A percentile compares a stretch with the other conserved stretches of the same genome.
phyloP scores from a whole-genome alignment of 208 protist genomes.

The Vickermania spadyakhi region DNA sequence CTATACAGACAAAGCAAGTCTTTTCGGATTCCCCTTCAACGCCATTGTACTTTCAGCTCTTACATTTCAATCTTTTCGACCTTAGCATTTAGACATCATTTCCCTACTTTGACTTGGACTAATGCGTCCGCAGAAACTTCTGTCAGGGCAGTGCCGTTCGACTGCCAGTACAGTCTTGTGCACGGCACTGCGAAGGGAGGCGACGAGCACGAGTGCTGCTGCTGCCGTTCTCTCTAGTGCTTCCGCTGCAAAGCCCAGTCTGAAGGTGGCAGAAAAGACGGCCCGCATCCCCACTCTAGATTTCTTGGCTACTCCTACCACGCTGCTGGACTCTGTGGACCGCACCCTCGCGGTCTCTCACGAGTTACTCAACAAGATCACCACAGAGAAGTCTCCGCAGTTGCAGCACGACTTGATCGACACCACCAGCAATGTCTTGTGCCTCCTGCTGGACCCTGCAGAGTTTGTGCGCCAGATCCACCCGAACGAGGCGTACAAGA shows the following conservation, averaged over 20 bases:
- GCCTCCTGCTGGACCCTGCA: conserved; percentile 85
- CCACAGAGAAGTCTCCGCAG: conserved; percentile 44
- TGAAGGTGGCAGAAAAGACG: conserved; percentile 8
- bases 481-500: conserved; percentile 78
- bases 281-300: conserved; percentile 61
- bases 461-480: conserved; percentile 90
- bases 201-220: background rate
- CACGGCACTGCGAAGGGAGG: conserved; percentile 1
- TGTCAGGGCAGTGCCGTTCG: too few relatives aligned
- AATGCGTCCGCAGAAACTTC: too few relatives aligned
- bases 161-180: conserved; percentile 3
- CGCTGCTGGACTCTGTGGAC: conserved; percentile 54
- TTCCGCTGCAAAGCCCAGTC: background rate
- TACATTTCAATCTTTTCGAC: too few relatives aligned
- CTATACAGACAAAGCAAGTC: too few relatives aligned
- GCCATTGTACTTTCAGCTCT: too few relatives aligned
- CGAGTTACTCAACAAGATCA: conserved; percentile 62
- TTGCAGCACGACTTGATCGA: conserved; percentile 88
- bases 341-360: conserved; percentile 67
- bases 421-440: conserved; percentile 87
- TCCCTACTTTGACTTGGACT: too few relatives aligned
- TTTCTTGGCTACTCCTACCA: conserved; percentile 57
- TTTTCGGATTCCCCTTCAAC: too few relatives aligned
- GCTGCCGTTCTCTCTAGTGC: background rate
- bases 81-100: too few relatives aligned